Evolutionary conservation across 2,329 filamentous ascomycete genomes (phyloP).

Genomic region (Paraconiothyrium sp.): DNA sequence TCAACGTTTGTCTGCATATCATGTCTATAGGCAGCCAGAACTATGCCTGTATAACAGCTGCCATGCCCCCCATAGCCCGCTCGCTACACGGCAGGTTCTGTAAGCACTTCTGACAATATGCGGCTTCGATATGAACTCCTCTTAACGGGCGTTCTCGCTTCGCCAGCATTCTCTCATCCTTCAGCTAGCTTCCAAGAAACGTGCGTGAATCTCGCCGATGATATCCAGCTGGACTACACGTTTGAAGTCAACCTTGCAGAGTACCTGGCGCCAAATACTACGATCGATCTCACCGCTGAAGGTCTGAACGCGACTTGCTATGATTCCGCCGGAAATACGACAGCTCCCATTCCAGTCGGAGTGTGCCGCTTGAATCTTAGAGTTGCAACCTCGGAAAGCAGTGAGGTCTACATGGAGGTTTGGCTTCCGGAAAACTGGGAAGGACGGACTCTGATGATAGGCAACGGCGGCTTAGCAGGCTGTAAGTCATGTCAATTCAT

Average conservation of each 20-base stretch:
- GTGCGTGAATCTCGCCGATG: slow-evolving; percentile 11
- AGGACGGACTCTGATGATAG: slow-evolving; percentile 44
- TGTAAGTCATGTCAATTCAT: slow-evolving; percentile 35
- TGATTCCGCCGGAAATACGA: background rate
- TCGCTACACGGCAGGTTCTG: background rate
- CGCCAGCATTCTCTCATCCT: background rate
- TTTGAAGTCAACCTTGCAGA: slow-evolving; percentile 21
- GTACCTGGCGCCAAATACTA: slow-evolving; percentile 21
- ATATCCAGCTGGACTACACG: slow-evolving; percentile 11
- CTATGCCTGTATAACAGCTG: background rate
- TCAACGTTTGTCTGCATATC: too few relatives aligned
- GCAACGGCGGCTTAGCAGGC: slow-evolving; percentile 48
- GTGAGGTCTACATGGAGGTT: slow-evolving; percentile 48
- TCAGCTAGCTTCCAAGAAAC: slow-evolving; percentile 11
- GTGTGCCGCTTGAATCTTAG: slow-evolving; percentile 47
- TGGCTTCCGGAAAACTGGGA: slow-evolving; percentile 53
- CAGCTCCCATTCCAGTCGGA: slow-evolving; percentile 32
- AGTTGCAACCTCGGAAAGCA: slow-evolving; percentile 41
- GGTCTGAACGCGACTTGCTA: slow-evolving; percentile 20
- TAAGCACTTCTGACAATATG: background rate
- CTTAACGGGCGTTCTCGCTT: background rate
- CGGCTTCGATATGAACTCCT: background rate
- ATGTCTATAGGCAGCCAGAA: background rate
- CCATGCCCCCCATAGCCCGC: background rate
- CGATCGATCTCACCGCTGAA: slow-evolving; percentile 18